Conservation (phyloP, 2,329 filamentous ascomycete genomes). For the Sarocladium kiliense region DNA sequence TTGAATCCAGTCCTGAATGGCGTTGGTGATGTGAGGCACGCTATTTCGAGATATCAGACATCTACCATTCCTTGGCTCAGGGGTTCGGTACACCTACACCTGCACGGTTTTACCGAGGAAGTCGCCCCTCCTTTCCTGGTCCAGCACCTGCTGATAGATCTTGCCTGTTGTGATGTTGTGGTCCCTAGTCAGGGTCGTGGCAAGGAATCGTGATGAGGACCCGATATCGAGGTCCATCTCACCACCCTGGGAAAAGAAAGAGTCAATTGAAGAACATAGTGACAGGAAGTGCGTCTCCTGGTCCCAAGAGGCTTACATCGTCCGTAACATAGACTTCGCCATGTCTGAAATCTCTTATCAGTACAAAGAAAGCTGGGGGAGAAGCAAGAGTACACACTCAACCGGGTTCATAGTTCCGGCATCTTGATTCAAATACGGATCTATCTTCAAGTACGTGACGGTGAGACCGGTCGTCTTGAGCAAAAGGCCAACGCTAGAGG, state of each 20-base stretch:
- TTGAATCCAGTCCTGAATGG: slow-evolving; percentile 89
- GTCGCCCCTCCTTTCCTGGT: slow-evolving; percentile 60
- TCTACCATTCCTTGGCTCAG: not conserved
- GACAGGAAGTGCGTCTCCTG: not conserved
- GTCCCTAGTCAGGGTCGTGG: slow-evolving; percentile 74
- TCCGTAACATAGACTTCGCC: slow-evolving; percentile 10
- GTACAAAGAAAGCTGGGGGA: slow-evolving; percentile 25
- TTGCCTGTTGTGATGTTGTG: slow-evolving; percentile 98
- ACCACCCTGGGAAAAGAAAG: not conserved
- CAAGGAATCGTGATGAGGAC: slow-evolving; percentile 57
- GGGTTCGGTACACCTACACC: slow-evolving; percentile 37
- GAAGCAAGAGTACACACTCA: slow-evolving; percentile 4
- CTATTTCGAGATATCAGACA: slow-evolving; percentile 10
- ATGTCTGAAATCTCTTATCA: slow-evolving; percentile 8
- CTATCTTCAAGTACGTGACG: slow-evolving; percentile 50
- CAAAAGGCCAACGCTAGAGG: slow-evolving; percentile 54
- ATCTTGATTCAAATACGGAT: slow-evolving; percentile 39
- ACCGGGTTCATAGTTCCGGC: slow-evolving; percentile 29
- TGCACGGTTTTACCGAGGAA: slow-evolving; percentile 89
- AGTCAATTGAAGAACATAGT: not conserved
- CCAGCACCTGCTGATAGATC: slow-evolving; percentile 77
- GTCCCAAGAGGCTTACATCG: not conserved
- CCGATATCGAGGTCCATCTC: slow-evolving; percentile 50
- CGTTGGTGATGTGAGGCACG: slow-evolving; percentile 87
- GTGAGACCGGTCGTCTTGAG: slow-evolving; percentile 77